These are phyloP conservation scores for Cyberlindnera bimundalis DNA, from an alignment of 805 yeast genomes.

Conservation along the genomic window DNA sequence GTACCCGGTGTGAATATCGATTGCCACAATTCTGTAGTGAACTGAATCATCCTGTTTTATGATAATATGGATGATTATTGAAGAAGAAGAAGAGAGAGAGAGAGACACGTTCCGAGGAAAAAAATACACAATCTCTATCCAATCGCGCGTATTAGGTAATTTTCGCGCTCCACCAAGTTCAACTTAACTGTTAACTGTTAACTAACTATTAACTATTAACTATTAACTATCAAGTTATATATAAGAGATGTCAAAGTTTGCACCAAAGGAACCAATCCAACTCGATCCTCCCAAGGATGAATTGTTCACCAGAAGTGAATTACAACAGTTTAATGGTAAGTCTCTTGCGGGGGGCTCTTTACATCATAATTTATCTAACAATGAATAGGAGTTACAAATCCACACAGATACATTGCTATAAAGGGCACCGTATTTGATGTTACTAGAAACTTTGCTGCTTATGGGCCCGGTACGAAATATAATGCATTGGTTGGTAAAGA, in stretches of 20 bases:
- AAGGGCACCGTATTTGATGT: constrained; percentile 81
- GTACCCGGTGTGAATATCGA: constrained; percentile 92
- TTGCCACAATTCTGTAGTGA: constrained; percentile 75
- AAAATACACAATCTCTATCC: too few species aligned
- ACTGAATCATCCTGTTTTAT: constrained; percentile 27
- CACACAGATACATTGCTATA: constrained; percentile 65
- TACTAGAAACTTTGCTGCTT: constrained; percentile 56
- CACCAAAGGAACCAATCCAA: constrained; percentile 52
- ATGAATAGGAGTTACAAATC: constrained; percentile 35
- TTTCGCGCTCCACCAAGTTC: too few species aligned
- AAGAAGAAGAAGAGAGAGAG: not conserved
- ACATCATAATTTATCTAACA: not conserved
- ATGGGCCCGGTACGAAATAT: constrained; percentile 77
- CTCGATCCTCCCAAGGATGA: constrained; percentile 50
- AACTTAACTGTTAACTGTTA: too few species aligned
- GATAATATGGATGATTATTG: not conserved
- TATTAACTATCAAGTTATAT: not conserved
- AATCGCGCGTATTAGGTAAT: too few species aligned
- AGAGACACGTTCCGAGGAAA: too few species aligned
- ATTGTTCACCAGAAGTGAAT: constrained; percentile 39
- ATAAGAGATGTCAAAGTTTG: constrained; percentile 34
- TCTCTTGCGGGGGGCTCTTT: not conserved
- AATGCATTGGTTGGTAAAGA: constrained; percentile 73
- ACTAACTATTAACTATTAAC: too few species aligned
- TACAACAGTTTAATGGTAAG: constrained; percentile 45